Evolutionary conservation across 345 rosid species (phyloP).

Genomic region (Dimocarpus longan): DNA sequence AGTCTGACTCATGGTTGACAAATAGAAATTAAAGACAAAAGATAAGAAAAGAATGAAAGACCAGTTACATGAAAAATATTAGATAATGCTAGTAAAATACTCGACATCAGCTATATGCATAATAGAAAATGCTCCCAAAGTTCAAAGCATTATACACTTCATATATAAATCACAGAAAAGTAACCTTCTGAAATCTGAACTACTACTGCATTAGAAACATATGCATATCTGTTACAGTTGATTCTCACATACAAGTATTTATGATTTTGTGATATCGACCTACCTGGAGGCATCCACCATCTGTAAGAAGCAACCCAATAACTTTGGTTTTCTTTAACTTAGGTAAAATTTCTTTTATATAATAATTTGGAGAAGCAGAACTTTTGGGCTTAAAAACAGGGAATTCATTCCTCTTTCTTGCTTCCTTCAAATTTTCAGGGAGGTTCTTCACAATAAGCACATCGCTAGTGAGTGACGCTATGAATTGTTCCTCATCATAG

Average conservation of each 20-base stretch:
- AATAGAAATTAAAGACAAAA: background rate
- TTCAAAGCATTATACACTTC: conserved; percentile 1
- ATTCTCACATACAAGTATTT: background rate
- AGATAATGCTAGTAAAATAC: background rate
- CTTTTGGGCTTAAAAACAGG: conserved; percentile 75
- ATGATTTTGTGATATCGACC: conserved; percentile 16
- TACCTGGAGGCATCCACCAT: conserved; percentile 98
- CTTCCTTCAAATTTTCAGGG: conserved; percentile 78
- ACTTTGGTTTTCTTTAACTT: conserved; percentile 69
- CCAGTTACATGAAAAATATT: background rate
- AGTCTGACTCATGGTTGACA: background rate
- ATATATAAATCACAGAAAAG: background rate
- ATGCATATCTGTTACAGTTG: background rate
- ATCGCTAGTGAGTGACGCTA: conserved; percentile 87
- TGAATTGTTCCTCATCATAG: conserved; percentile 91
- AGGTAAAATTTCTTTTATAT: conserved; percentile 77
- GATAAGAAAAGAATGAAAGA: background rate
- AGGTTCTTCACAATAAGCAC: conserved; percentile 64
- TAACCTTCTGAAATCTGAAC: background rate
- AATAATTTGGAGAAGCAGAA: conserved; percentile 73
- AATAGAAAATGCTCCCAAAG: background rate
- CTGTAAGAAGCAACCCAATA: conserved; percentile 69
- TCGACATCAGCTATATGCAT: background rate
- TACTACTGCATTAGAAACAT: background rate
- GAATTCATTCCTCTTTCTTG: conserved; percentile 71